Base-by-base conservation (phyloP, 73 alveolate genomes). In the Blepharisma stoltei region DNA sequence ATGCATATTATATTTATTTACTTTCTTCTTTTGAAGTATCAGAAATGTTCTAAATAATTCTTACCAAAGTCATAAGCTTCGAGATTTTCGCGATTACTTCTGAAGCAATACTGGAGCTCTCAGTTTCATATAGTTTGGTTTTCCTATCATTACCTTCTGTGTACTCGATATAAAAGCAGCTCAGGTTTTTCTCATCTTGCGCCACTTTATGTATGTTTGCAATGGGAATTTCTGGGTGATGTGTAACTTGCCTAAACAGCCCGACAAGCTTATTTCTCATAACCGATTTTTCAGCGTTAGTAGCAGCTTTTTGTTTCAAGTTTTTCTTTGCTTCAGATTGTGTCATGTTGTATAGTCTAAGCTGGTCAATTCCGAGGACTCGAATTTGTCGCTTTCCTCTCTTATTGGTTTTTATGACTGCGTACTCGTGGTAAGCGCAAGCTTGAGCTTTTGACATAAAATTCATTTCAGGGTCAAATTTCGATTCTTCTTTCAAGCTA, bases 61-160 rank as follows among this genome's bases (percentile, higher is more conserved):
- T 60, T 60, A 60, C 73, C 37, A 60, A 9, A 18, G 73, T 14
- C 71, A 43, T 69, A 11, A 69, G 38, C 27, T 37, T 69, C 67
- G 14, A 14, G 1, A 69, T 9, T 25, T 69, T 69, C 2, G 79
- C 21, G 14, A 69, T 25, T 9, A 69, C 27, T 18, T 38, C 79
- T 14, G 45, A 47, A 25, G 79, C 60, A 25, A 69, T 69, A 9
- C 71, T 9, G n/a, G 67, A 11, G 1, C 20, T 69, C 32, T 38
- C 65, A 44, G 79, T 46, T 25, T 69, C 79, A 5, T 44, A 69
- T 14, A n/a, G 14, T 46, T 53, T 69, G n/a, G 11, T 44, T 25
- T 69, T 69, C 79, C 32, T 23, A 46, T 71, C 60, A 9, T 69
- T 69, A 7, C 79, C 79, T 69, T 69, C 79, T 18, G 20, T 44